A percentile compares a stretch with the other conserved stretches of the same genome.
phyloP scores from a whole-genome alignment of 495 filamentous ascomycete genomes.

The Cercophora scortea region DNA sequence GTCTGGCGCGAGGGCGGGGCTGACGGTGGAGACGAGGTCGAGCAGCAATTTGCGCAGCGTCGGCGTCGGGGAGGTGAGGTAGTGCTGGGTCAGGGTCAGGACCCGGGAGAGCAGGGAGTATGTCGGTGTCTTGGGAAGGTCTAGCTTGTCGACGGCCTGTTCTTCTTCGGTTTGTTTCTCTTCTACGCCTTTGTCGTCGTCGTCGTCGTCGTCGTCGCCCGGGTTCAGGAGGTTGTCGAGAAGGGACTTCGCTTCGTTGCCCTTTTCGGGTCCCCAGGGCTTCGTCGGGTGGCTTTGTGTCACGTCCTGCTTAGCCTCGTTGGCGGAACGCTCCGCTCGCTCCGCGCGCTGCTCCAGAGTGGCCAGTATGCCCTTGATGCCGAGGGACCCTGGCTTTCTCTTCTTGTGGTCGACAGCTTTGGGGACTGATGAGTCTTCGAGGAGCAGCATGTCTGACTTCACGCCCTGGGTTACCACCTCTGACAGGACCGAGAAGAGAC shows the following conservation, averaged over 20 bases:
- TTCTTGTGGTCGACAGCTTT: conserved; percentile 32
- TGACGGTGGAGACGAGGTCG: conserved; percentile 59
- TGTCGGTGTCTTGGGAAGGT: conserved; percentile 40
- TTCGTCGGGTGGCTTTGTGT: conserved; percentile 10
- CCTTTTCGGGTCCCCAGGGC: conserved; percentile 32
- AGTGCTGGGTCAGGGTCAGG: conserved; percentile 64
- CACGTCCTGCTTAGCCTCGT: conserved; percentile 1
- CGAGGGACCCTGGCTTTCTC: background rate
- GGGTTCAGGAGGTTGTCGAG: conserved; percentile 30
- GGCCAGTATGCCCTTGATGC: conserved; percentile 10
- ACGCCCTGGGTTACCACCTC: conserved; percentile 76
- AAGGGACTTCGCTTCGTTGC: conserved; percentile 30
- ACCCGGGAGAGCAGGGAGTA: conserved; percentile 63
- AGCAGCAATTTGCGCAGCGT: conserved; percentile 70
- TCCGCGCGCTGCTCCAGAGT: conserved; percentile 15
- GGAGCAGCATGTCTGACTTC: conserved; percentile 52
- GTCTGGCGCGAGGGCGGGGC: conserved; percentile 59
- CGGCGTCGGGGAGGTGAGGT: conserved; percentile 76
- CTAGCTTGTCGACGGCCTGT: conserved; percentile 28
- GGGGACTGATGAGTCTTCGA: conserved; percentile 18
- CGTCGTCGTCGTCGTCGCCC: conserved; percentile 3
- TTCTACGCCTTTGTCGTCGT: conserved; percentile 6
- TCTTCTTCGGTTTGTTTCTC: conserved; percentile 16
- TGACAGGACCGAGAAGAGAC: conserved; percentile 72
- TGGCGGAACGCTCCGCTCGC: conserved; percentile 5